A percentile compares a stretch with the other conserved stretches of the same genome.
Evolutionary conservation across 164 flowering plant species (phyloP).

Genomic region (Taxillus chinensis): DNA sequence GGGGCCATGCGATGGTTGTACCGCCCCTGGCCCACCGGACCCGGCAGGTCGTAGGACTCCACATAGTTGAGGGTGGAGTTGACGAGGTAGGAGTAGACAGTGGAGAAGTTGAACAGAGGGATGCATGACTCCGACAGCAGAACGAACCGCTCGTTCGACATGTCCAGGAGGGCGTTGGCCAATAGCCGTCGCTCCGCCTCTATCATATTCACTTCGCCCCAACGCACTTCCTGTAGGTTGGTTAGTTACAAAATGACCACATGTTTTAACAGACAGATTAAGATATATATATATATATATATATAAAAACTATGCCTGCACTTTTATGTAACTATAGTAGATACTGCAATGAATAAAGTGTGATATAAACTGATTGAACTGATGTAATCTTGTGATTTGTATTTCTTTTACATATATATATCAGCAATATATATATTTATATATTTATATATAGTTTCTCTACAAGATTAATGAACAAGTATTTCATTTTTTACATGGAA

Average conservation of each 20-base stretch:
- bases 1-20: slow-evolving; percentile 8
- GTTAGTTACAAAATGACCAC: not conserved
- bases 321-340: not conserved
- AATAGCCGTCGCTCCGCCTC: slow-evolving; percentile 3
- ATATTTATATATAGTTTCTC: too few species aligned
- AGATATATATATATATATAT: not conserved
- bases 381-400: not conserved
- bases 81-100: slow-evolving; percentile 9
- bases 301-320: not conserved
- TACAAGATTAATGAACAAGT: too few species aligned
- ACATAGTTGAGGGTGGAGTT: slow-evolving; percentile 7
- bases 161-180: slow-evolving; percentile 10
- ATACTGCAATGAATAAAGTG: not conserved
- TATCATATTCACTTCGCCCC: slow-evolving; percentile 3
- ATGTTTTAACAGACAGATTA: not conserved
- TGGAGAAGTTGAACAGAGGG: slow-evolving; percentile 10
- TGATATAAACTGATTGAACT: not conserved
- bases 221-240: slow-evolving; percentile 1
- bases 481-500: too few species aligned
- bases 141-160: slow-evolving; percentile 11
- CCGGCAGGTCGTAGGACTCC: slow-evolving; percentile 7
- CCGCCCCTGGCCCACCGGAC: slow-evolving; percentile 10
- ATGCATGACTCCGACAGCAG: slow-evolving; percentile 15
- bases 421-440: too few species aligned
- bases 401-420: not conserved